Conservation (phyloP, 805 yeast genomes). For the Candida chauliodis region DNA sequence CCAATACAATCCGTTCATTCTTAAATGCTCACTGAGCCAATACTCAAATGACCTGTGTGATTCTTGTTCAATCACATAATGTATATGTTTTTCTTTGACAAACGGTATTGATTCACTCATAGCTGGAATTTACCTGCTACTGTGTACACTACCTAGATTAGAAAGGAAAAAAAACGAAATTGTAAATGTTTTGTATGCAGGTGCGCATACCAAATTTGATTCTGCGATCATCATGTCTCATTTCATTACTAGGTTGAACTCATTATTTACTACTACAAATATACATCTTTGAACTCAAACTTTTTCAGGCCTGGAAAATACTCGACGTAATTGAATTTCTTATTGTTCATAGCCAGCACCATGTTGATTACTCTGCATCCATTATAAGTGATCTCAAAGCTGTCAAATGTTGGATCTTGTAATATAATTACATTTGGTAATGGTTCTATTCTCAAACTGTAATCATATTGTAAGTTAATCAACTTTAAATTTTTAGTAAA, state of each 20-base stretch:
- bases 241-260: too few relatives aligned
- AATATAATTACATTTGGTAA: slow-evolving; percentile 63
- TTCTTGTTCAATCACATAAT: slow-evolving; percentile 34
- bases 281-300: slow-evolving; percentile 16
- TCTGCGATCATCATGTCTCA: too few relatives aligned
- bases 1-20: slow-evolving; percentile 95
- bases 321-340: slow-evolving; percentile 63
- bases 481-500: slow-evolving; percentile 61
- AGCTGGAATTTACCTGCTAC: neutral
- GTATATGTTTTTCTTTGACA: slow-evolving; percentile 26
- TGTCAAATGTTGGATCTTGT: slow-evolving; percentile 69
- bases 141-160: slow-evolving; percentile 1
- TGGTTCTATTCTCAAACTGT: slow-evolving; percentile 67
- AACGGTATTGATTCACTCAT: neutral
- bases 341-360: slow-evolving; percentile 46
- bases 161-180: too few relatives aligned
- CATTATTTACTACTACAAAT: too few relatives aligned
- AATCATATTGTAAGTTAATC: slow-evolving; percentile 66
- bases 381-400: slow-evolving; percentile 72
- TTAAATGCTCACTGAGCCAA: slow-evolving; percentile 86
- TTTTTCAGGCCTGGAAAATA: slow-evolving; percentile 60
- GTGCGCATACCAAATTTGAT: too few relatives aligned
- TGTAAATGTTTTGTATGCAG: too few relatives aligned
- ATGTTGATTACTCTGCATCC: slow-evolving; percentile 80
- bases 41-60: slow-evolving; percentile 56